Evolutionary conservation across 2,329 filamentous ascomycete species (phyloP).

Genomic region (Penicillium thymicola): DNA sequence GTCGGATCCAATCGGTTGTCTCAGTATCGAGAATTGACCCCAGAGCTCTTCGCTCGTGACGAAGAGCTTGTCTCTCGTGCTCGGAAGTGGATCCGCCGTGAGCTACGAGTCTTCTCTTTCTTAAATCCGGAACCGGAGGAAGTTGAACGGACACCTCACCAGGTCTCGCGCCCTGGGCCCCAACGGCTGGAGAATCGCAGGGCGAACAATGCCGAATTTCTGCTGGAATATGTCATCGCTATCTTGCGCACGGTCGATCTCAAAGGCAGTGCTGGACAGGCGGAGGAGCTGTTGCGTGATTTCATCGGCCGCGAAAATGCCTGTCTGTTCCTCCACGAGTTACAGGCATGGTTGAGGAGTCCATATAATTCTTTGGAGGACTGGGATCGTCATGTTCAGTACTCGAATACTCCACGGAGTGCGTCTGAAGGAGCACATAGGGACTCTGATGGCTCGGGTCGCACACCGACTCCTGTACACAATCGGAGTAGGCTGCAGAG

Average conservation of each 20-base stretch:
- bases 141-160: slow-evolving; percentile 12
- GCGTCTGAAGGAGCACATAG: not conserved
- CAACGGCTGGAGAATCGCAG: slow-evolving; percentile 44
- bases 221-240: slow-evolving; percentile 81
- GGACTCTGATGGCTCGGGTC: slow-evolving; percentile 9
- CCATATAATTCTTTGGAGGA: slow-evolving; percentile 68
- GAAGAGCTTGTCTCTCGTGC: slow-evolving; percentile 70
- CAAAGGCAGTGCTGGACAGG: slow-evolving; percentile 72
- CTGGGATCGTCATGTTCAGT: slow-evolving; percentile 81
- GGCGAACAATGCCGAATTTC: slow-evolving; percentile 72
- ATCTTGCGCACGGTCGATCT: slow-evolving; percentile 80
- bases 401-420: slow-evolving; percentile 41
- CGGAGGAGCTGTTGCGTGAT: slow-evolving; percentile 73
- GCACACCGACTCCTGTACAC: not conserved
- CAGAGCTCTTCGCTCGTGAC: slow-evolving; percentile 61
- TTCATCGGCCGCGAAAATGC: slow-evolving; percentile 74
- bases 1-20: slow-evolving; percentile 79
- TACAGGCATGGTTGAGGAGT: slow-evolving; percentile 77
- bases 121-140: slow-evolving; percentile 47
- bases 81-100: slow-evolving; percentile 75
- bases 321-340: slow-evolving; percentile 76
- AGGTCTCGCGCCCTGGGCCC: slow-evolving; percentile 26
- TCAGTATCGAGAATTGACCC: slow-evolving; percentile 70
- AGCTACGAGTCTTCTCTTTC: slow-evolving; percentile 79
- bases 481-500: not conserved